Base-by-base conservation (phyloP, 2,329 filamentous ascomycete genomes). In the Plenodomus tracheiphilus region DNA sequence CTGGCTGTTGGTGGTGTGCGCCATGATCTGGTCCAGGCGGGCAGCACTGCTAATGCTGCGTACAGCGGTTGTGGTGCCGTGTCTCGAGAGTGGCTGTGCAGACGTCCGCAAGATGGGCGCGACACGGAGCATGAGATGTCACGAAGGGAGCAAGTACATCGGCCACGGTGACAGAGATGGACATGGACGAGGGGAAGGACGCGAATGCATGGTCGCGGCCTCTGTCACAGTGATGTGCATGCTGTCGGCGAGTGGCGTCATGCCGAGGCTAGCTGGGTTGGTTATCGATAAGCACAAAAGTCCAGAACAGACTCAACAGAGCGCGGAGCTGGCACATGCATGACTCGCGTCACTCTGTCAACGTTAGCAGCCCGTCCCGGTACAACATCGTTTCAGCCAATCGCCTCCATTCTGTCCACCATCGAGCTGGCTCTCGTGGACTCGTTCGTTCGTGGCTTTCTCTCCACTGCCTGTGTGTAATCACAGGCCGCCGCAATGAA, bases 21-120 rank as follows among this genome's bases (percentile, higher is more conserved):
- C 71, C 59, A 77, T 74, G 70, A 77, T 74, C 68, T 76, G 72
- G 25, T 69, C 60, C 25, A 78, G 66, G 59, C 76, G 72, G 56
- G 60, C 54, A 18, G 55, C 64, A 13, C 46, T 57, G 21, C 55
- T 48, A 17, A 56, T 34, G 1, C 44, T 53, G 41, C 55, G 49
- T 16, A 46, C 22, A 25, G 54, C 42, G 16, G 32, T 16, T 30
- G 32, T 49, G 46, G 41, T 25, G 49, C 35, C 30, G 39, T 41
- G 30, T 37, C 41, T 40, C 30, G 38, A 17, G n/a, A n/a, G n/a
- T n/a, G n/a, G n/a, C n/a, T n/a, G n/a, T 19, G 43, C 51, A 34
- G 39, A 43, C 18, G 18, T 20, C 41, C 49, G 53, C 37, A 54
- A 41, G 15, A 47, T 22, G 28, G 46, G 40, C 2, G 55, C 47